Percentiles rank a stretch among this genome's conserved stretches.
Evolutionary conservation across 225 moss, liverwort and hornwort genomes (phyloP).

Genomic region (Climacium dendroides): DNA sequence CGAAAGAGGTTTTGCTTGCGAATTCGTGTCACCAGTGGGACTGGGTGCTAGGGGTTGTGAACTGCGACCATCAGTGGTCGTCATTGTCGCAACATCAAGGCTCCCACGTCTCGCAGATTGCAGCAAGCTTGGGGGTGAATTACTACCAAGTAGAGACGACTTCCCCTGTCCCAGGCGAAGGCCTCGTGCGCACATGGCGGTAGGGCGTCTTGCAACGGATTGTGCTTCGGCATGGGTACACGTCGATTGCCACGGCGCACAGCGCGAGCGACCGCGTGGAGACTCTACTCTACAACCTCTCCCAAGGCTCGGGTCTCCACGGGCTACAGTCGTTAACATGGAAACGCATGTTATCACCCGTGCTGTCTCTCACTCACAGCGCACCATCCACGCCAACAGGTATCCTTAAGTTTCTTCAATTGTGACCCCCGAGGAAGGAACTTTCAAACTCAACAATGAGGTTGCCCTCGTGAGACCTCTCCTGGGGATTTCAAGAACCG

Average conservation of each 20-base stretch:
- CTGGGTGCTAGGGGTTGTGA: conserved; percentile 52
- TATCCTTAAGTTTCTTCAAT: conserved; percentile 10
- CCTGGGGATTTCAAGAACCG: conserved; percentile 68
- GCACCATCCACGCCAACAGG: conserved; percentile 26
- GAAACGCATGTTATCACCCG: conserved; percentile 36
- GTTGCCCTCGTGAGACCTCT: conserved; percentile 59
- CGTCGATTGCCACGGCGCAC: conserved; percentile 67
- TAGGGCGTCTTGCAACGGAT: conserved; percentile 65
- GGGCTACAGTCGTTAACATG: conserved; percentile 82
- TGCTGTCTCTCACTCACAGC: conserved; percentile 8
- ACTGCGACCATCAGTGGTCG: conserved; percentile 92
- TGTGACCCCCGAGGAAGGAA: neutral
- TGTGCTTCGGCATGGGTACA: conserved; percentile 51
- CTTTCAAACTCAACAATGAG: neutral
- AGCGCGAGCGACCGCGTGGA: conserved; percentile 84
- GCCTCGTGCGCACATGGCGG: conserved; percentile 64
- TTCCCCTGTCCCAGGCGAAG: conserved; percentile 46
- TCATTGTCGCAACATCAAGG: conserved; percentile 54
- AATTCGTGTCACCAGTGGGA: conserved; percentile 9
- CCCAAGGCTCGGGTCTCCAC: conserved; percentile 58
- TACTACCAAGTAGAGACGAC: conserved; percentile 69
- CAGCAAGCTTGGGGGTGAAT: conserved; percentile 35
- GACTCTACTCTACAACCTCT: conserved; percentile 72
- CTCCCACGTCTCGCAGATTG: conserved; percentile 52
- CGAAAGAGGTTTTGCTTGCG: neutral